These are phyloP conservation scores for Amborella trichopoda DNA, from an alignment of 164 flowering plant species.

Conservation along the genomic window DNA sequence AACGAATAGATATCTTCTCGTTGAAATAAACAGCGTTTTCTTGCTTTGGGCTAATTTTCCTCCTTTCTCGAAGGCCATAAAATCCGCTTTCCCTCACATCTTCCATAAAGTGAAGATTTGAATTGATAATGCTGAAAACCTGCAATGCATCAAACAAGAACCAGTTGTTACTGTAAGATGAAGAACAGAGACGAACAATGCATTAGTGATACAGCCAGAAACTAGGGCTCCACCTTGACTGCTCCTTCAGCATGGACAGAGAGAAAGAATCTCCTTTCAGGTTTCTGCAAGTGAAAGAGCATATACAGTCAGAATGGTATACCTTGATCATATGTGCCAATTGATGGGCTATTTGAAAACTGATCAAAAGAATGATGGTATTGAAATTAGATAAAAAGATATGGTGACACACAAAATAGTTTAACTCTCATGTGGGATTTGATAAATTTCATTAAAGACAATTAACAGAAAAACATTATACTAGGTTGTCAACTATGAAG, in stretches of 20 bases:
- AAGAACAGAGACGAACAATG: not conserved
- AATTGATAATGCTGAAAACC: conserved; percentile 86
- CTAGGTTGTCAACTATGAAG: too few species aligned
- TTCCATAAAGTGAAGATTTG: conserved; percentile 44
- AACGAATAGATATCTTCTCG: conserved; percentile 41
- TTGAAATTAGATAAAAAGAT: too few species aligned
- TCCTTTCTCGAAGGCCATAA: conserved; percentile 21
- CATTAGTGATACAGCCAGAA: not conserved
- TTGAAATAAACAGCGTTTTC: conserved; percentile 28
- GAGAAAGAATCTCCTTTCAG: conserved; percentile 58
- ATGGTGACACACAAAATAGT: too few species aligned
- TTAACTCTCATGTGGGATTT: too few species aligned
- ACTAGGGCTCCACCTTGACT: conserved; percentile 51
- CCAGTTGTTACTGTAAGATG: not conserved
- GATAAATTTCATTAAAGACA: too few species aligned
- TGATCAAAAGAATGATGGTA: too few species aligned
- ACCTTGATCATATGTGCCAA: too few species aligned
- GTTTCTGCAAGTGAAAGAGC: conserved; percentile 45
- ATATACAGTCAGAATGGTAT: too few species aligned
- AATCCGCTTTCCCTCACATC: conserved; percentile 32
- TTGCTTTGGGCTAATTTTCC: conserved; percentile 20
- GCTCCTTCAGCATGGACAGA: conserved; percentile 89
- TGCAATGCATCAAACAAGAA: conserved; percentile 18
- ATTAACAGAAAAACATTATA: too few species aligned
- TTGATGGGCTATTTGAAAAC: too few species aligned